Evolutionary conservation across 1,284 basidiomycete species (phyloP), one percentile per base, ranked within the genome.

Genomic region (Farysia itapuensis): DNA sequence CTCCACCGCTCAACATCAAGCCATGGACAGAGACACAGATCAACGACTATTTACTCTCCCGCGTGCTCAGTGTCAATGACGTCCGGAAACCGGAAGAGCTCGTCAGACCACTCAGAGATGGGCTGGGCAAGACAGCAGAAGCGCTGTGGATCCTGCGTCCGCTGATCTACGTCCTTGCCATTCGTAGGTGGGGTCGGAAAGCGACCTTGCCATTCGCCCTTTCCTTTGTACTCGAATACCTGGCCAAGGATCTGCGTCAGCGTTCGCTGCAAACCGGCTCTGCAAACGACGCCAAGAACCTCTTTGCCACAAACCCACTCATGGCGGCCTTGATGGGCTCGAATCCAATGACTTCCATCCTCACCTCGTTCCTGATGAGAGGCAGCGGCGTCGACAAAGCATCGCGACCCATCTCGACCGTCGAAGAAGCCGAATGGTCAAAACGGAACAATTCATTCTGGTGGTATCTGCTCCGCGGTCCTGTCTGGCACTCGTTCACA

Each of bases 401-500:
- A 14, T 54, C 50, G 9, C 41, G 61, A 28, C 70, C 74, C 32
- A 58, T 70, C 43, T 77, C 72, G 22, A 53, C 74, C 22, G 68
- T 79, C 14, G 79, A 80, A 44, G 54, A 61, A 35, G 60, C 78
- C 11, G 91, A 95, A 76, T 89, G 94, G 71, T 84, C 88, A 14
- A 82, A 84, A 40, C 81, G 90, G 59, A 89, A 92, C 74, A 82
- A 86, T 35, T 85, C 87, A 57, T 82, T 96, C 49, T 78, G 88
- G 23, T 89, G 86, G 84, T 93, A 93, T 77, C 81, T 95, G 38
- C 79, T 96, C 56, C 85, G 90, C 26, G 92, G 91, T 20, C 86
- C 88, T 4, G 84, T 93, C 43, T 97, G 93, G 93, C 80, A 88
- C 57, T 81, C 82, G 4, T 93, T 85, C 79, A 94, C 92, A 25